Conservation (phyloP, 306 rosid genomes). For the Rosa rugosa region DNA sequence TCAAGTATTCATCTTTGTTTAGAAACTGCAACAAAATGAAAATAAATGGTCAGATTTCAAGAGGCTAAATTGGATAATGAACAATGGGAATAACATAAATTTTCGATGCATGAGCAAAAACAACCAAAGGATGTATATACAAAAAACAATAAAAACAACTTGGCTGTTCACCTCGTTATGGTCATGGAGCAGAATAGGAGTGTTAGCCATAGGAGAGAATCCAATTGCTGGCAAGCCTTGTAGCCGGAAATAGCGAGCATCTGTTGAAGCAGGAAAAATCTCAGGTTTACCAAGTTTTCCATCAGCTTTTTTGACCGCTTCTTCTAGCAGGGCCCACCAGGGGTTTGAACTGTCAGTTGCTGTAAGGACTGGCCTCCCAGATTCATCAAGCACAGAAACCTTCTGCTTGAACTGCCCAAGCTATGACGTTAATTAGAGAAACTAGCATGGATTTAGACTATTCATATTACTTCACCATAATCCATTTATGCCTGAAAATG, state of each 20-base stretch:
- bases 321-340: conserved; percentile 84
- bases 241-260: conserved; percentile 76
- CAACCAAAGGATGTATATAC: background rate
- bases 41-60: background rate
- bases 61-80: background rate
- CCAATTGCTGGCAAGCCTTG: conserved; percentile 87
- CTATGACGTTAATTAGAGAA: conserved; percentile 28
- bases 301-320: conserved; percentile 66
- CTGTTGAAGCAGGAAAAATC: conserved; percentile 83
- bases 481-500: background rate
- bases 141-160: background rate
- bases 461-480: background rate
- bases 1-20: conserved; percentile 76
- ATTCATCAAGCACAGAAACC: conserved; percentile 36
- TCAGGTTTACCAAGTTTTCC: conserved; percentile 88
- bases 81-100: background rate
- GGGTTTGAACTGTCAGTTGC: conserved; percentile 78
- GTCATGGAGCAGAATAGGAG: conserved; percentile 89
- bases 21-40: conserved; percentile 59
- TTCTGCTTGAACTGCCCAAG: conserved; percentile 78
- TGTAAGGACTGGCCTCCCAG: conserved; percentile 63
- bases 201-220: conserved; percentile 93
- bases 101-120: background rate
- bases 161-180: conserved; percentile 78
- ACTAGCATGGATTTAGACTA: conserved; percentile 11